Conservation (phyloP, 805 yeast genomes). For the Pichia manshurica region DNA sequence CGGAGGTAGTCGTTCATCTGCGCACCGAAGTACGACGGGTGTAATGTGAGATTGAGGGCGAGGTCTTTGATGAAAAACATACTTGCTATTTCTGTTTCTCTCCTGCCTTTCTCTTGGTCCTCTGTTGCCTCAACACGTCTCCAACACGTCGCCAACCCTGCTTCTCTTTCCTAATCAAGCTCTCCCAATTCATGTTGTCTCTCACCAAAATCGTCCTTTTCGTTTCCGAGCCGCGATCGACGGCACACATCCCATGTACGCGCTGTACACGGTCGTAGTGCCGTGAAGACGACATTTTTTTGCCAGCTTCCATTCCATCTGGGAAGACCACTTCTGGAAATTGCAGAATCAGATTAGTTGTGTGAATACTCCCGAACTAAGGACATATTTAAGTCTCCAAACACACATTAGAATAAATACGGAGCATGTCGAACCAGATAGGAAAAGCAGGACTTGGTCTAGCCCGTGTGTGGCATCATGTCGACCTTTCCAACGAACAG, state of each 20-base stretch:
- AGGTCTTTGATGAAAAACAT: constrained; percentile 64
- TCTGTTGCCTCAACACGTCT: no score
- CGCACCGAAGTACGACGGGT: constrained; percentile 96
- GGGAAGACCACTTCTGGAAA: no score
- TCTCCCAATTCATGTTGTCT: not conserved
- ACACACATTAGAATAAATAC: not conserved
- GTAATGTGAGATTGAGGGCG: constrained; percentile 85
- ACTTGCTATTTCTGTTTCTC: not conserved
- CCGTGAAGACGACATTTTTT: no score
- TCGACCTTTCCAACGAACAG: constrained; percentile 77
- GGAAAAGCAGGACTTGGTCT: constrained; percentile 42
- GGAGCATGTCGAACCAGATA: constrained; percentile 42
- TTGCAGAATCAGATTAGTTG: no score
- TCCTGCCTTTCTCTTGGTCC: not conserved
- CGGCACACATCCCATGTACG: not conserved
- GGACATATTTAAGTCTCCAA: not conserved
- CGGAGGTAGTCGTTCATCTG: constrained; percentile 92
- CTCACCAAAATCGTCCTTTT: not conserved
- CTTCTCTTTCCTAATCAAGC: not conserved
- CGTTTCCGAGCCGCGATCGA: not conserved
- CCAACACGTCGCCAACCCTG: no score
- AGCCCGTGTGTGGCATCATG: constrained; percentile 92
- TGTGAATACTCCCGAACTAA: no score
- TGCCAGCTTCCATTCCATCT: no score
- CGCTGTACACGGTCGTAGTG: no score